Evolutionary conservation across 768 basidiomycete genomes (phyloP).

Genomic region (Lyophyllum decastes): DNA sequence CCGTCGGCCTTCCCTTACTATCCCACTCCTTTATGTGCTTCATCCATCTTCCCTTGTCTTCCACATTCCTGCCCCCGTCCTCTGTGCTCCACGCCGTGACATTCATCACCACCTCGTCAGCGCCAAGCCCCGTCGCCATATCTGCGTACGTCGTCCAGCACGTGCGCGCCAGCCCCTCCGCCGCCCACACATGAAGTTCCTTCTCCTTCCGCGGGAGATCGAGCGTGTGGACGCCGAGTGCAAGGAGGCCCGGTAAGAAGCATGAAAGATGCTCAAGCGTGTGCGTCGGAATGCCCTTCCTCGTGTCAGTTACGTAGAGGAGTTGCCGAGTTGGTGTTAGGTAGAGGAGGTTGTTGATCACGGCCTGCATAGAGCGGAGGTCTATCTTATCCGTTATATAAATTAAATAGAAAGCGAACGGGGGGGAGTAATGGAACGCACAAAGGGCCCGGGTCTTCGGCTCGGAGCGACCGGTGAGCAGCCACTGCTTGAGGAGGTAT

Average conservation of each 20-base stretch:
- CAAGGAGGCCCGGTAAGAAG: conserved; percentile 64
- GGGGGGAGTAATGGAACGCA: conserved; percentile 35
- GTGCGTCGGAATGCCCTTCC: conserved; percentile 34
- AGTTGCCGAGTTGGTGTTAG: conserved; percentile 52
- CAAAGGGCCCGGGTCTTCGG: conserved; percentile 55
- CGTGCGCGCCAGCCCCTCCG: conserved; percentile 60
- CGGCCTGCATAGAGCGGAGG: conserved; percentile 50
- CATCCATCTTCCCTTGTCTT: conserved; percentile 36
- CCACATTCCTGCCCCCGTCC: neutral
- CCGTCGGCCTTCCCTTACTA: conserved; percentile 31
- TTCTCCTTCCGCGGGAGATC: conserved; percentile 34
- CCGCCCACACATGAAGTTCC: conserved; percentile 58
- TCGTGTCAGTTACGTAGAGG: conserved; percentile 57
- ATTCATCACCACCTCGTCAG: conserved; percentile 50
- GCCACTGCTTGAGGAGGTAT: conserved; percentile 70
- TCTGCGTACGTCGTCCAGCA: conserved; percentile 69
- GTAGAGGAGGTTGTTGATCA: conserved; percentile 56
- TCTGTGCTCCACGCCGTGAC: conserved; percentile 8
- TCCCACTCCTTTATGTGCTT: conserved; percentile 45
- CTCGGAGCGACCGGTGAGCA: conserved; percentile 57
- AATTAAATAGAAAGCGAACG: conserved; percentile 28
- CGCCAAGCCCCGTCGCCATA: conserved; percentile 61
- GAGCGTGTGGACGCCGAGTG: conserved; percentile 52
- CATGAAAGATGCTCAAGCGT: conserved; percentile 65
- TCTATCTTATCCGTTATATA: conserved; percentile 26